A percentile compares a stretch with the other conserved stretches of the same genome.
phyloP scores from a whole-genome alignment of 176 grass and related monocot genomes.

The Melocanna baccifera region DNA sequence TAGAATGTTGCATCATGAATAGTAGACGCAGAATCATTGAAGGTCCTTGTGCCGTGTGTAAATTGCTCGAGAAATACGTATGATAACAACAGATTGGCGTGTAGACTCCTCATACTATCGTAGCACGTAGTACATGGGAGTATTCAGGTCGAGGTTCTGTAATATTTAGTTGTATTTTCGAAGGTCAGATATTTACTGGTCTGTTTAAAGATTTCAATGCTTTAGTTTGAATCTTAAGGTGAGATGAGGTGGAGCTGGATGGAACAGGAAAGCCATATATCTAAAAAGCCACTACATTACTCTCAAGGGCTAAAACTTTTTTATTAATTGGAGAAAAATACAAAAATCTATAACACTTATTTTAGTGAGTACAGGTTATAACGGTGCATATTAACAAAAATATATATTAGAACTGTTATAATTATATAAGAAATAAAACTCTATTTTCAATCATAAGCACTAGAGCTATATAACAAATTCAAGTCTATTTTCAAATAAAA shows the following conservation, averaged over 20 bases:
- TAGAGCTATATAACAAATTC: too few species aligned
- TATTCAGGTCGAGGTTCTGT: background rate
- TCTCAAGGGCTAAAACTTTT: too few species aligned
- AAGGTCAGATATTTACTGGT: background rate
- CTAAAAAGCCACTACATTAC: too few species aligned
- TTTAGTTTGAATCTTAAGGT: background rate
- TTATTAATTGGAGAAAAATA: too few species aligned
- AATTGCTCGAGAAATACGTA: constrained; percentile 9
- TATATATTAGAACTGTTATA: too few species aligned
- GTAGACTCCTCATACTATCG: background rate
- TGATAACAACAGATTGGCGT: constrained; percentile 3
- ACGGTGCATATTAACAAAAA: too few species aligned
- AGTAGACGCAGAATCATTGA: background rate
- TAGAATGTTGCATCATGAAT: constrained; percentile 26
- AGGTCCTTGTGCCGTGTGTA: constrained; percentile 23
- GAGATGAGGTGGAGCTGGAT: background rate
- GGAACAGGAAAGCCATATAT: background rate
- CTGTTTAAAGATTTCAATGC: background rate
- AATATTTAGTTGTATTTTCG: background rate
- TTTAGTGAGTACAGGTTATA: too few species aligned
- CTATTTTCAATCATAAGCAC: too few species aligned
- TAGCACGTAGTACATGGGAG: background rate
- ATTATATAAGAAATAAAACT: too few species aligned
- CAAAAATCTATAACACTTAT: too few species aligned
- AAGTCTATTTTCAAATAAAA: too few species aligned